Conservation (phyloP, 208 protist species). For the Blechomonas ayalai region DNA sequence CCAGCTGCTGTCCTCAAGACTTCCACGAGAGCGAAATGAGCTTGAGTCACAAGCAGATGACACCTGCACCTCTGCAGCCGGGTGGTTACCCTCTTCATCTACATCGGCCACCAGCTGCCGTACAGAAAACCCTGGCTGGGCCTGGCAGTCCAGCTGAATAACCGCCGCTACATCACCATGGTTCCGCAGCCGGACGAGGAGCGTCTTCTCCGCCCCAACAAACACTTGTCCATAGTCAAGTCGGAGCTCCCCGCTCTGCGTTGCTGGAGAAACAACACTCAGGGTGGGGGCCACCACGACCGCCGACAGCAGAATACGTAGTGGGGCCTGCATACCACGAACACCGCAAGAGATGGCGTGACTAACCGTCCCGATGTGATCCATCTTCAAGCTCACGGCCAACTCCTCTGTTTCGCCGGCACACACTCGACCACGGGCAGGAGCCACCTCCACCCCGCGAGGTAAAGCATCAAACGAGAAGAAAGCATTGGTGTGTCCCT, state of each 20-base stretch:
- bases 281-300: constrained; percentile 62
- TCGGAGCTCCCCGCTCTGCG: constrained; percentile 52
- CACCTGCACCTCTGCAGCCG: too few species aligned
- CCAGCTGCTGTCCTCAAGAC: too few species aligned
- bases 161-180: constrained; percentile 71
- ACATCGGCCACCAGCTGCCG: too few species aligned
- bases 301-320: constrained; percentile 60
- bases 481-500: constrained; percentile 58
- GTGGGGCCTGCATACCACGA: constrained; percentile 66
- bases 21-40: too few species aligned
- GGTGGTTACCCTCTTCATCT: too few species aligned
- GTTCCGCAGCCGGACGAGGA: constrained; percentile 69
- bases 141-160: constrained; percentile 66
- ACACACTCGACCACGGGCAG: constrained; percentile 53
- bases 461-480: constrained; percentile 64
- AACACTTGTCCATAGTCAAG: constrained; percentile 87
- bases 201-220: constrained; percentile 45
- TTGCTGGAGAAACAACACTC: constrained; percentile 30
- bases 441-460: constrained; percentile 58
- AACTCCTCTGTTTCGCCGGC: constrained; percentile 67
- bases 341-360: constrained; percentile 51
- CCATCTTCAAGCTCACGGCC: constrained; percentile 33
- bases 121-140: too few species aligned
- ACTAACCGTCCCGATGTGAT: constrained; percentile 19
- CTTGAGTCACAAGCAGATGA: too few species aligned